These are phyloP conservation scores for Grigorovia yakushimaensis DNA, from an alignment of 805 yeast species.

Conservation along the genomic window DNA sequence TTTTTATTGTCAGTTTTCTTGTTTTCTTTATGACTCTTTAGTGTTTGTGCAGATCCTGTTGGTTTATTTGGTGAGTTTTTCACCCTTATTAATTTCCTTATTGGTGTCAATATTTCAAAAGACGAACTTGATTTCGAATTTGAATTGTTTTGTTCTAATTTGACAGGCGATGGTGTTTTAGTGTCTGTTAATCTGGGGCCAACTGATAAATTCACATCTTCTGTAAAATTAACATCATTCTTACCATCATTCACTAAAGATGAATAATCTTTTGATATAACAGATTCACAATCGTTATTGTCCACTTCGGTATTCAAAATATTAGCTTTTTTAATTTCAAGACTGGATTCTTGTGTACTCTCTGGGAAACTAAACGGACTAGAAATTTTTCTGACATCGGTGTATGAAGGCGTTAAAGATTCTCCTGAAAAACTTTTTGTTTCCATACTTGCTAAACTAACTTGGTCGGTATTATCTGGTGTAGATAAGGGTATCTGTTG, in stretches of 20 bases:
- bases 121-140: conserved; percentile 7
- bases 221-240: not conserved
- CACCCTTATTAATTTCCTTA: conserved; percentile 17
- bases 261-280: not conserved
- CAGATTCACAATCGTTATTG: not conserved
- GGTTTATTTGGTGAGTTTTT: conserved; percentile 14
- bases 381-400: not conserved
- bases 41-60: no score
- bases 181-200: not conserved
- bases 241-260: not conserved
- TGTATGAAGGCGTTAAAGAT: not conserved
- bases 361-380: not conserved
- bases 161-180: not conserved
- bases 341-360: not conserved
- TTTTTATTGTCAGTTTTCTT: not conserved
- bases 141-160: not conserved
- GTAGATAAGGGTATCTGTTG: not conserved
- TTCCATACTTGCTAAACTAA: not conserved
- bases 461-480: not conserved
- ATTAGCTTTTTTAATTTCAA: not conserved
- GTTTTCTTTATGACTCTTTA: no score
- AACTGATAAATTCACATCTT: not conserved
- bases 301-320: no score
- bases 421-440: not conserved
- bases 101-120: conserved; percentile 18